Base-by-base conservation (phyloP, 441 rosid genomes). In the Heliophila coronopifolia region DNA sequence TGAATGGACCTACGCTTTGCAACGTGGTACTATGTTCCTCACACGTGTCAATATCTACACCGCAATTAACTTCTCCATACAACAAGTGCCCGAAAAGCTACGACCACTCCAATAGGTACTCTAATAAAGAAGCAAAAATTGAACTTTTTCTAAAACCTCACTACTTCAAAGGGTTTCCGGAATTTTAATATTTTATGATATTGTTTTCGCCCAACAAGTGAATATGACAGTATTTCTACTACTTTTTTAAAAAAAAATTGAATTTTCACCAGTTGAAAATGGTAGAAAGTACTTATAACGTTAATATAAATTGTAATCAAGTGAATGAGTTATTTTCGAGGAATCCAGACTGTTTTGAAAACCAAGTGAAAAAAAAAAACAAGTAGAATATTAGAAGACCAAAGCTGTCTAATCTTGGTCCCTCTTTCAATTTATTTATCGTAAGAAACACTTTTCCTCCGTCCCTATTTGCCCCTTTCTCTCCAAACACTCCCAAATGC, bases 21-120 rank as follows among this genome's bases (percentile, higher is more conserved):
- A 63, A 64, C 69, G 68, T 56, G 53, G 41, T 56, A 47, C 3
- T 7, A 53, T 2, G 17, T 6, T 14, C 3, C 5, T 31, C 36
- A n/a, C 56, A 54, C 61, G 61, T 54, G 61, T 9, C 50, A 14
- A 4, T 1, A 32, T 48, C 2, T 35, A 42, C 12, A 56, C 63
- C 63, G 33, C 63, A 27, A 49, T 20, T 2, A 20, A 20, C 4
- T 20, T 2, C 2, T 20, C 17, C 20, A 34, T 14, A 9, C 32
- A 27, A 52, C 35, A 49, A 56, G 63, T 64, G 49, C 69, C 63
- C 49, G 68, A 64, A 34, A 63, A 56, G 68, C 63, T 56, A 63
- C 53, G 15, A 1, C 57, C 10, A 38, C 31, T 33, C 45, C 38
- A 3, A 48, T 7, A 26, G 34, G n/a, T n/a, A n/a, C n/a, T n/a